A percentile compares a stretch with the other conserved stretches of the same genome.
Evolutionary conservation across 2,329 filamentous ascomycete species (phyloP).

Genomic region (Paracamarosporium sp.): DNA sequence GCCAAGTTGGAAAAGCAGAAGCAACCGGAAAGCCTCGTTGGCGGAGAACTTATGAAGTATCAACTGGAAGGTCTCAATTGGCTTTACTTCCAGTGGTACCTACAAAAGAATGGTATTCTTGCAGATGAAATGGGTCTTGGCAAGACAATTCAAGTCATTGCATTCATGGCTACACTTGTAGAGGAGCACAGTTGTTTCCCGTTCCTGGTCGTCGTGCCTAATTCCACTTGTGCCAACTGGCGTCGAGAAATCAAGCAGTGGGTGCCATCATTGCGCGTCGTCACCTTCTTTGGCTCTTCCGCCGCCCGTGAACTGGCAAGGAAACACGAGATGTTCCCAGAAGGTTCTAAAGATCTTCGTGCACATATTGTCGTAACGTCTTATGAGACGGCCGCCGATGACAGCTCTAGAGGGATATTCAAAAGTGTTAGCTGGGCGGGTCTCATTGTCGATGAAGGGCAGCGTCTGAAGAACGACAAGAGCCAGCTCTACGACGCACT

Average conservation of each 20-base stretch:
- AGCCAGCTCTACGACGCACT: slow-evolving; percentile 81
- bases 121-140: slow-evolving; percentile 98
- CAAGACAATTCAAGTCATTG: slow-evolving; percentile 94
- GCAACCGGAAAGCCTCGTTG: slow-evolving; percentile 76
- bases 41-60: slow-evolving; percentile 89
- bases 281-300: slow-evolving; percentile 87
- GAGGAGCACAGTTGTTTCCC: slow-evolving; percentile 77
- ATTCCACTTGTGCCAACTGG: slow-evolving; percentile 97
- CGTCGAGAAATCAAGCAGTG: slow-evolving; percentile 93
- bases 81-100: slow-evolving; percentile 89
- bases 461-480: slow-evolving; percentile 92
- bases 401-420: slow-evolving; percentile 71
- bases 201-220: slow-evolving; percentile 91
- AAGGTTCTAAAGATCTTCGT: slow-evolving; percentile 69
- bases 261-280: slow-evolving; percentile 83
- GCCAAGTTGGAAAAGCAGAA: slow-evolving; percentile 68
- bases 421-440: slow-evolving; percentile 80
- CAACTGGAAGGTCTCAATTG: slow-evolving; percentile 94
- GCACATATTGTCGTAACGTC: slow-evolving; percentile 95
- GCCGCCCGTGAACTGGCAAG: slow-evolving; percentile 78
- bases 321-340: slow-evolving; percentile 83
- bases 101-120: slow-evolving; percentile 82
- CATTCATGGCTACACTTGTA: slow-evolving; percentile 75
- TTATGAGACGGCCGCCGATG: slow-evolving; percentile 85
- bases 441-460: slow-evolving; percentile 92